A percentile compares a stretch with the other conserved stretches of the same genome.
Conservation (phyloP, 78 protist genomes). For the Protostelium mycophagum region DNA sequence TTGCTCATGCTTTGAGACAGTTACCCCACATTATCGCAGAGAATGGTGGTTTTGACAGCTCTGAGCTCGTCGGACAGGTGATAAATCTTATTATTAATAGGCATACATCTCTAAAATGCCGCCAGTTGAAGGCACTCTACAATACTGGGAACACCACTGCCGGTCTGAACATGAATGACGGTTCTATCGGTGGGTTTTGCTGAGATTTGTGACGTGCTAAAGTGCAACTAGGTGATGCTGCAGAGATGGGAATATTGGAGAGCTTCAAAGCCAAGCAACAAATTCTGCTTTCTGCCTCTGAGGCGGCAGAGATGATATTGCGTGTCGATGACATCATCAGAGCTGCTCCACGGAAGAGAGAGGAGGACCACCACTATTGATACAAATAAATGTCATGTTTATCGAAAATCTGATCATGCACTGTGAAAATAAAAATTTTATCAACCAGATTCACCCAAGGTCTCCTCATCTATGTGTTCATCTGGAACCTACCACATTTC, state of each 20-base stretch:
- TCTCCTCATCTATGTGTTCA: too few relatives aligned
- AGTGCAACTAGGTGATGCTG: too few relatives aligned
- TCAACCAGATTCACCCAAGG: too few relatives aligned
- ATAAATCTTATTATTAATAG: too few relatives aligned
- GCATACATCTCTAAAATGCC: too few relatives aligned
- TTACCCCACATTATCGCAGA: conserved; percentile 95
- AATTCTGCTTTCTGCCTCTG: conserved; percentile 88
- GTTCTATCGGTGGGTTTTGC: too few relatives aligned
- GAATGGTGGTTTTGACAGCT: conserved; percentile 94
- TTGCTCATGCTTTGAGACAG: conserved; percentile 91
- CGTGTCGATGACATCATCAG: conserved; percentile 95
- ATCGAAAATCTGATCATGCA: too few relatives aligned
- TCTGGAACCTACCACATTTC: too few relatives aligned
- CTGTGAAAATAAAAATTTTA: too few relatives aligned
- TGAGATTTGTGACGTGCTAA: too few relatives aligned
- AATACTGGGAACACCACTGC: conserved; percentile 55
- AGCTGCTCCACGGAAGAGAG: conserved; percentile 89
- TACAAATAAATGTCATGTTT: too few relatives aligned
- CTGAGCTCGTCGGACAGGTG: conserved; percentile 82
- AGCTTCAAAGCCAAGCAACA: conserved; percentile 85
- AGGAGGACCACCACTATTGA: conserved; percentile 4
- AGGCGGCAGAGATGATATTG: conserved; percentile 99
- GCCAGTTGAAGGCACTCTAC: conserved; percentile 90
- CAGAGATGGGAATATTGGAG: conserved; percentile 88
- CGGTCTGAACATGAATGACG: conserved; percentile 90